Evolutionary conservation across 352 stramenopile species (phyloP).

Genomic region (Phytophthora fragariaefolia): DNA sequence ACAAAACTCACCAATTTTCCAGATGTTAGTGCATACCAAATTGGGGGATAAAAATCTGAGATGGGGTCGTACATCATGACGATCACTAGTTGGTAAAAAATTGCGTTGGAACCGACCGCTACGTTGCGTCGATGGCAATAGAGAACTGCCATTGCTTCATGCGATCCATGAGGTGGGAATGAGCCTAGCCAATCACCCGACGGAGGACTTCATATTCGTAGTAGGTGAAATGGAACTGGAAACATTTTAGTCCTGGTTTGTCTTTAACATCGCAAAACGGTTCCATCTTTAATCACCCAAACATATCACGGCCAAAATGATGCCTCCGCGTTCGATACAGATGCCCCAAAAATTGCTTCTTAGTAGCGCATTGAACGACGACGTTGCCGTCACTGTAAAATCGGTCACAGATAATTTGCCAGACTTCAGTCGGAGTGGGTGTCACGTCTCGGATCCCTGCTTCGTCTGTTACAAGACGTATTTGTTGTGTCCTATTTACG

Average conservation of each 20-base stretch:
- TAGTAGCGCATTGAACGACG: neutral
- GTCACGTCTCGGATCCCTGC: neutral
- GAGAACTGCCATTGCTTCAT: slow-evolving; percentile 4
- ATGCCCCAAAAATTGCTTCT: slow-evolving; percentile 1
- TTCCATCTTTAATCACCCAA: slow-evolving; percentile 1
- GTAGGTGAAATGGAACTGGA: slow-evolving; percentile 16
- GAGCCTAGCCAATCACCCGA: slow-evolving; percentile 2
- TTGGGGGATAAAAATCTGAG: slow-evolving; percentile 3
- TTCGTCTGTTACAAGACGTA: neutral
- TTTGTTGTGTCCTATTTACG: neutral
- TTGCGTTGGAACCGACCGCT: slow-evolving; percentile 6
- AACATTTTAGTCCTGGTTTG: slow-evolving; percentile 1
- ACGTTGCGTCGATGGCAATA: slow-evolving; percentile 14
- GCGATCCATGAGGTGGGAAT: slow-evolving; percentile 5
- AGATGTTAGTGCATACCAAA: slow-evolving; percentile 11
- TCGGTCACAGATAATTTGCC: neutral
- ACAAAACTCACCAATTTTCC: slow-evolving; percentile 7
- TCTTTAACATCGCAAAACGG: slow-evolving; percentile 12
- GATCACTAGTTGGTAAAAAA: slow-evolving; percentile 18
- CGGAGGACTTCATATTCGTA: slow-evolving; percentile 16
- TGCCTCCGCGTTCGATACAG: slow-evolving; percentile 1
- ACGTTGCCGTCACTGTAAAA: neutral
- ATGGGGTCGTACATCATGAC: slow-evolving; percentile 18
- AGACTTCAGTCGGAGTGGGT: neutral
- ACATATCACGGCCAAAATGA: slow-evolving; percentile 8